Percentiles rank a stretch among this genome's conserved stretches.
These are phyloP conservation scores for Leccinum angustisporum DNA, from an alignment of 1,284 basidiomycete species.

Conservation along the genomic window DNA sequence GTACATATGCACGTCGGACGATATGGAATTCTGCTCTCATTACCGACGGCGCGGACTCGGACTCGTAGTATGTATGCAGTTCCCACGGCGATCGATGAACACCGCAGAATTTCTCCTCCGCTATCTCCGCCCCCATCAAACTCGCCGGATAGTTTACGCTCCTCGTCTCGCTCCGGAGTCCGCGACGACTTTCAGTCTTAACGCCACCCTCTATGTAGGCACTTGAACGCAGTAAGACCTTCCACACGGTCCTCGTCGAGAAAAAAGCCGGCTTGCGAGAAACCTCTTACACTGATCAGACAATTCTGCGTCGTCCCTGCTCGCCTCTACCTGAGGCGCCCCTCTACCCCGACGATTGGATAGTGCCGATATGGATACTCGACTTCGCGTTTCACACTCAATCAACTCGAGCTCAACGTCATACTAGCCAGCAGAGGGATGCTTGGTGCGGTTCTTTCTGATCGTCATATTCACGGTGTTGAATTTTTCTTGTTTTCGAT, in stretches of 20 bases:
- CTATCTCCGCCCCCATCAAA: slow-evolving; percentile 20
- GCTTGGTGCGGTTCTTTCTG: slow-evolving; percentile 53
- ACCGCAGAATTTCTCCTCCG: too few relatives aligned
- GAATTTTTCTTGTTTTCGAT: not conserved
- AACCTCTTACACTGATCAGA: slow-evolving; percentile 45
- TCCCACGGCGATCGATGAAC: too few relatives aligned
- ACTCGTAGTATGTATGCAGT: too few relatives aligned
- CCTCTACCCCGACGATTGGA: slow-evolving; percentile 89
- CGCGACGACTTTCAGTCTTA: slow-evolving; percentile 65
- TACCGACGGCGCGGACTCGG: too few relatives aligned
- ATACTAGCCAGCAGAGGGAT: slow-evolving; percentile 85
- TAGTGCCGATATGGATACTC: slow-evolving; percentile 97
- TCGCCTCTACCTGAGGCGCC: slow-evolving; percentile 79
- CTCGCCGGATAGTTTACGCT: slow-evolving; percentile 57
- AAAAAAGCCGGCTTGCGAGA: slow-evolving; percentile 77
- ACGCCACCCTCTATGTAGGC: slow-evolving; percentile 64
- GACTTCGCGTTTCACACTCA: slow-evolving; percentile 49
- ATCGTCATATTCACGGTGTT: not conserved
- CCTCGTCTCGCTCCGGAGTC: slow-evolving; percentile 48
- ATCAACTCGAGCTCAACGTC: slow-evolving; percentile 61
- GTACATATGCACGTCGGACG: too few relatives aligned
- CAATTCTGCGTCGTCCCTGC: slow-evolving; percentile 89
- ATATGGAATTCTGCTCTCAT: too few relatives aligned
- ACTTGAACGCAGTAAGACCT: slow-evolving; percentile 67
- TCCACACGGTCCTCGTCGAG: slow-evolving; percentile 82